These are phyloP conservation scores for Elsinoe perseae DNA, from an alignment of 2,329 filamentous ascomycete species.

Conservation along the genomic window DNA sequence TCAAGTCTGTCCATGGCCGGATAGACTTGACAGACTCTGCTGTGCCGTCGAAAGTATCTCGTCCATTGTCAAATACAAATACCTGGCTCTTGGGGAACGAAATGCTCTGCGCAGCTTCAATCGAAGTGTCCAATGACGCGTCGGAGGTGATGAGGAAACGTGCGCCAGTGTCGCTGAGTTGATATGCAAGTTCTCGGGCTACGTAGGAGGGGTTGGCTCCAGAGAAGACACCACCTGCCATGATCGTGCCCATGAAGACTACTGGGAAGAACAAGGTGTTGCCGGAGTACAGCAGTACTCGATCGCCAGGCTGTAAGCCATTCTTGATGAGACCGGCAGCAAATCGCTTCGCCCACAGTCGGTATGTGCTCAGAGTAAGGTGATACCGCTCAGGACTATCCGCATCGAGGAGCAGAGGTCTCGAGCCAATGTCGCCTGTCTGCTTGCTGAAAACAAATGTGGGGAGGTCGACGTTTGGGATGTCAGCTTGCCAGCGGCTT, in stretches of 20 bases:
- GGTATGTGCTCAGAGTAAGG: constrained; percentile 57
- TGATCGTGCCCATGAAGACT: constrained; percentile 63
- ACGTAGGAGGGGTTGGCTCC: constrained; percentile 67
- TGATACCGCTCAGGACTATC: constrained; percentile 58
- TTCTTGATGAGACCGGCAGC: constrained; percentile 57
- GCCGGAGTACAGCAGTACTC: constrained; percentile 64
- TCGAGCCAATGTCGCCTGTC: constrained; percentile 24
- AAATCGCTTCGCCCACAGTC: constrained; percentile 63
- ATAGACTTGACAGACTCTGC: constrained; percentile 34
- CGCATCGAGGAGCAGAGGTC: constrained; percentile 54
- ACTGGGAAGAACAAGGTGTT: constrained; percentile 68
- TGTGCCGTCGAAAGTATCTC: constrained; percentile 37
- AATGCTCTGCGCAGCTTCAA: constrained; percentile 56
- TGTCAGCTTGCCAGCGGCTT: constrained; percentile 42
- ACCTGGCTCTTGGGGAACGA: constrained; percentile 50
- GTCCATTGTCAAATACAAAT: constrained; percentile 57
- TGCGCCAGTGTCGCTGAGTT: constrained; percentile 63
- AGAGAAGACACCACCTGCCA: constrained; percentile 71
- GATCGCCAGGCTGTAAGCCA: constrained; percentile 60
- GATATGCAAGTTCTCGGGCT: constrained; percentile 63
- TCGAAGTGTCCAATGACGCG: constrained; percentile 51
- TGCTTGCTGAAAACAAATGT: constrained; percentile 39
- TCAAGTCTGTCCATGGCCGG: constrained; percentile 57
- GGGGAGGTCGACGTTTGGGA: constrained; percentile 40
- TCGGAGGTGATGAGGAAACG: constrained; percentile 59